Evolutionary conservation across 1,284 basidiomycete species (phyloP).

Genomic region (Ceratobasidium sp.): DNA sequence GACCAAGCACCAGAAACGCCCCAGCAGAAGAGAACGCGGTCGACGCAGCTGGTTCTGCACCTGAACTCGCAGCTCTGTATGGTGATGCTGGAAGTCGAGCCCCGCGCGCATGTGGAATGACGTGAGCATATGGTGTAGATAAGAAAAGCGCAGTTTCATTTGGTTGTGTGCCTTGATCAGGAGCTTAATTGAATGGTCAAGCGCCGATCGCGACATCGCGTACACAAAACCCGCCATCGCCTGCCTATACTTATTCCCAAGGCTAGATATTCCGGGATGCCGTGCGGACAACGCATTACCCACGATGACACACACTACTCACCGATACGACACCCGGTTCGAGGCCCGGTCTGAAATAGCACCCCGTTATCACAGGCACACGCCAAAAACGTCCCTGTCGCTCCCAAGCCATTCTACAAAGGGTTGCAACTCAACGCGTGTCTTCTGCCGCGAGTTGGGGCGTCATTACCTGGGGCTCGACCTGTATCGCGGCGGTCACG

Average conservation of each 20-base stretch:
- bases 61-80: neutral
- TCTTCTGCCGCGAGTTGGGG: constrained; percentile 7
- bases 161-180: constrained; percentile 29
- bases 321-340: neutral
- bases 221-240: constrained; percentile 26
- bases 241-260: neutral
- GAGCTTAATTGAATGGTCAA: constrained; percentile 7
- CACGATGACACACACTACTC: constrained; percentile 14
- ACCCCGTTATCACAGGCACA: constrained; percentile 14
- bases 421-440: constrained; percentile 7
- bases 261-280: neutral
- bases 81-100: constrained; percentile 5
- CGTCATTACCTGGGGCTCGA: neutral
- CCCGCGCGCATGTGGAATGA: neutral
- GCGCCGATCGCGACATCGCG: neutral
- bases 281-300: neutral
- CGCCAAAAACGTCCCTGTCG: constrained; percentile 23
- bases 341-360: constrained; percentile 3
- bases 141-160: constrained; percentile 11
- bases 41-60: neutral
- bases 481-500: constrained; percentile 1
- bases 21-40: constrained; percentile 22
- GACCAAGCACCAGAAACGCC: constrained; percentile 24
- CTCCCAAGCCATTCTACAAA: constrained; percentile 13
- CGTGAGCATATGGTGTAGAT: neutral